phyloP scores from a whole-genome alignment of 2,329 filamentous ascomycete species.

The Cercospora berteroae region DNA sequence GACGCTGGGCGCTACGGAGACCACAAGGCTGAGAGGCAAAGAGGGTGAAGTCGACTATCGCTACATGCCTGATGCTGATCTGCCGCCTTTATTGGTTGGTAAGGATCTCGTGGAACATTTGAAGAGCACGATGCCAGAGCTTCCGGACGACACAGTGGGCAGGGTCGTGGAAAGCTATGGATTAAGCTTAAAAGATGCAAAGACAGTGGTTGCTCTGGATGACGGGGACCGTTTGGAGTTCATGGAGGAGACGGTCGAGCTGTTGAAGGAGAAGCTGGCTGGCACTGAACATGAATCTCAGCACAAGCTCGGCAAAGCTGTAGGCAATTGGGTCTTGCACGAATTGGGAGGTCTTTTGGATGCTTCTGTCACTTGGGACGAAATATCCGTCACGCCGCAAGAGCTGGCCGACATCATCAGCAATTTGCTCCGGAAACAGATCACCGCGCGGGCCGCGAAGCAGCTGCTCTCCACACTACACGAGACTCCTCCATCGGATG shows the following conservation, averaged over 20 bases:
- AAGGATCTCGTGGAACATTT: slow-evolving; percentile 66
- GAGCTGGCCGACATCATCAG: slow-evolving; percentile 47
- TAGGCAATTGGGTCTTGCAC: slow-evolving; percentile 60
- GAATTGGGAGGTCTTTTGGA: slow-evolving; percentile 52
- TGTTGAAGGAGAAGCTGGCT: slow-evolving; percentile 39
- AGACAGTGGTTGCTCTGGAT: slow-evolving; percentile 73
- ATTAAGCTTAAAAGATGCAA: slow-evolving; percentile 77
- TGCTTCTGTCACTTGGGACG: slow-evolving; percentile 40
- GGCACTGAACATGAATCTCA: slow-evolving; percentile 20
- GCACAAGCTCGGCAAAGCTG: slow-evolving; percentile 47
- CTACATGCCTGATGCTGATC: slow-evolving; percentile 96
- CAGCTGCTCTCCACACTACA: slow-evolving; percentile 57
- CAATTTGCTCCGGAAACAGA: slow-evolving; percentile 43
- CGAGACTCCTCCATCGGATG: slow-evolving; percentile 7
- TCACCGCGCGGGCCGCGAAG: slow-evolving; percentile 59
- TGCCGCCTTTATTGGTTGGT: slow-evolving; percentile 75
- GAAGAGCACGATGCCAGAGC: slow-evolving; percentile 60
- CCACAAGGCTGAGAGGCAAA: slow-evolving; percentile 79
- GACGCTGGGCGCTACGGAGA: slow-evolving; percentile 81
- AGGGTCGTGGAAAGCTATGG: slow-evolving; percentile 58
- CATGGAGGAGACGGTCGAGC: slow-evolving; percentile 65
- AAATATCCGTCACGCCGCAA: slow-evolving; percentile 40
- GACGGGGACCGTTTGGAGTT: slow-evolving; percentile 78
- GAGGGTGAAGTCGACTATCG: slow-evolving; percentile 97
- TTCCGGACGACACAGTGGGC: slow-evolving; percentile 66